phyloP scores from a whole-genome alignment of 768 basidiomycete species.

The Hydnomerulius pinastri region DNA sequence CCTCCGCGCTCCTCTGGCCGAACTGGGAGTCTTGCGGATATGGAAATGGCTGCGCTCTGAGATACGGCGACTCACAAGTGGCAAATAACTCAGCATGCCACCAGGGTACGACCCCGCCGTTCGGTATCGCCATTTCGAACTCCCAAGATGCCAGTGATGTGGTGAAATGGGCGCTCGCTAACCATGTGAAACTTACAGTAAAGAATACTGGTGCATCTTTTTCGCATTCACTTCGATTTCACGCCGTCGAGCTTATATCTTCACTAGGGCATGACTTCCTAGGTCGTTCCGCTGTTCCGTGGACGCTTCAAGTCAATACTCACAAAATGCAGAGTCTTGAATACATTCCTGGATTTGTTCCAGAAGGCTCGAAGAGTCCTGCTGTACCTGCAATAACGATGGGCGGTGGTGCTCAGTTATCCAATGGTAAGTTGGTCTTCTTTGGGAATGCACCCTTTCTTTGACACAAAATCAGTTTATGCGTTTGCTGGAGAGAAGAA shows the following conservation, averaged over 20 bases:
- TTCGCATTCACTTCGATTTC: background rate
- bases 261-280: background rate
- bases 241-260: no score
- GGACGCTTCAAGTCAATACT: background rate
- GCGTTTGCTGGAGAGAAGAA: background rate
- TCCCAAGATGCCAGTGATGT: slow-evolving; percentile 5
- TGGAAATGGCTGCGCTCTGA: slow-evolving; percentile 5
- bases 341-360: background rate
- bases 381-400: background rate
- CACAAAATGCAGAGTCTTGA: background rate
- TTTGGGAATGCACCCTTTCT: background rate
- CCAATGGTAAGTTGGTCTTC: background rate
- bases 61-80: slow-evolving; percentile 1
- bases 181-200: slow-evolving; percentile 7
- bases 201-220: slow-evolving; percentile 6
- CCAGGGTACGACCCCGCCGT: slow-evolving; percentile 8
- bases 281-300: background rate
- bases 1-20: slow-evolving; percentile 5
- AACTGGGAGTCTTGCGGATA: slow-evolving; percentile 12
- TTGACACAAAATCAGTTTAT: background rate
- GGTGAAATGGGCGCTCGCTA: slow-evolving; percentile 4
- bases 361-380: background rate
- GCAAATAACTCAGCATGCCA: background rate
- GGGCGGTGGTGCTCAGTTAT: background rate
- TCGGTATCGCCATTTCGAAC: background rate